Conservation (phyloP, 1,284 basidiomycete genomes). For the Apiotrichum gracile region DNA sequence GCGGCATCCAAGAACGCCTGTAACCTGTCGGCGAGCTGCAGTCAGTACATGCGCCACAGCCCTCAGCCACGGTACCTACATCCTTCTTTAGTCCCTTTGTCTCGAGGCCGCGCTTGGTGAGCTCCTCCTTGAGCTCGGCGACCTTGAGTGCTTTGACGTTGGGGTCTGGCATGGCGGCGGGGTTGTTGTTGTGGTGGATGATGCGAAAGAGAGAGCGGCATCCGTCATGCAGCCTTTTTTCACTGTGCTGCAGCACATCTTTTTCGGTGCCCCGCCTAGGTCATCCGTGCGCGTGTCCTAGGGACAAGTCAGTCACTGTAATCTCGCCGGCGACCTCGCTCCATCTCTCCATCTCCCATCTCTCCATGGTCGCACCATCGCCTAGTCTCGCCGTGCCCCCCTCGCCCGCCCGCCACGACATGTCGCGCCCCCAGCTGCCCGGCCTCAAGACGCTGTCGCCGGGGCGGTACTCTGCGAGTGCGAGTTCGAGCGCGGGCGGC, state of each 20-base stretch:
- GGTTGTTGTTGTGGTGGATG: neutral
- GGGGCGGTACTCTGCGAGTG: neutral
- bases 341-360: neutral
- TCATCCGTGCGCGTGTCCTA: too few relatives aligned
- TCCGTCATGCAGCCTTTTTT: too few relatives aligned
- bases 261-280: too few relatives aligned
- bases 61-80: conserved; percentile 22
- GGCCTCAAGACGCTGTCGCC: neutral
- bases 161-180: neutral
- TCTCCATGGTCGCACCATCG: neutral
- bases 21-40: conserved; percentile 37
- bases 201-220: too few relatives aligned
- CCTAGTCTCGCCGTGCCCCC: neutral
- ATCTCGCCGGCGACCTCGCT: neutral
- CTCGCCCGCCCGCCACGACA: neutral
- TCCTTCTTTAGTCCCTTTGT: conserved; percentile 43
- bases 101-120: conserved; percentile 35
- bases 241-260: too few relatives aligned
- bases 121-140: conserved; percentile 44
- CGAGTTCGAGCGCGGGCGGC: neutral
- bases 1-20: conserved; percentile 12
- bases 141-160: conserved; percentile 30
- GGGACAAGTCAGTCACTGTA: neutral
- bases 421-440: neutral
- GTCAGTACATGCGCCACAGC: neutral